Evolutionary conservation across 2,329 filamentous ascomycete species (phyloP).

Genomic region (Fusarium albosuccineum): DNA sequence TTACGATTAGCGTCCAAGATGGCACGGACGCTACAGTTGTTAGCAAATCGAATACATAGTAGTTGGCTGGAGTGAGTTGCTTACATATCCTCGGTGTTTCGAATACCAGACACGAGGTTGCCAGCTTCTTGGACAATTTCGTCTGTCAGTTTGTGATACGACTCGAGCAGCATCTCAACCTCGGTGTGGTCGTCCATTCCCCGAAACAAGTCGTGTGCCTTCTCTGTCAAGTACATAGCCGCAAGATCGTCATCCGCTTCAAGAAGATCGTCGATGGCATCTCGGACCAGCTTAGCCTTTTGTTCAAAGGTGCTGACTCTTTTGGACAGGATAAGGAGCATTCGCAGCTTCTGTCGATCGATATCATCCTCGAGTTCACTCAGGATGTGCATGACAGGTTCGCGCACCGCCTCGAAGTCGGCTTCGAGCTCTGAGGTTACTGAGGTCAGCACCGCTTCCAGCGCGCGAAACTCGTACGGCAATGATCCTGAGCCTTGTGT

Average conservation of each 20-base stretch:
- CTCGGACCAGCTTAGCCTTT: conserved; percentile 91
- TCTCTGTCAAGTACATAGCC: conserved; percentile 95
- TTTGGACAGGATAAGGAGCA: conserved; percentile 94
- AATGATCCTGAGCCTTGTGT: conserved; percentile 70
- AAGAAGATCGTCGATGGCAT: conserved; percentile 93
- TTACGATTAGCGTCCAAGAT: conserved; percentile 99
- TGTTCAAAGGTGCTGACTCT: conserved; percentile 97
- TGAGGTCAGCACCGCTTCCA: conserved; percentile 94
- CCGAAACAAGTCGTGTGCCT: conserved; percentile 78
- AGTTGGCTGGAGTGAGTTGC: conserved; percentile 46
- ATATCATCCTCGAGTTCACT: conserved; percentile 96
- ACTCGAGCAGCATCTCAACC: conserved; percentile 96
- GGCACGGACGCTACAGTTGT: conserved; percentile 80
- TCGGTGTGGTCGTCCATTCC: conserved; percentile 92
- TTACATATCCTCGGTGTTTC: conserved; percentile 98
- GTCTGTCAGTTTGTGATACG: conserved; percentile 97
- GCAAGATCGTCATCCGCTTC: conserved; percentile 97
- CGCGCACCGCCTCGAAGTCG: conserved; percentile 93
- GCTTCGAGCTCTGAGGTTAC: conserved; percentile 92
- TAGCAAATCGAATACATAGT: conserved; percentile 17
- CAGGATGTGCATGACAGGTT: conserved; percentile 90
- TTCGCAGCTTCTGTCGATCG: conserved; percentile 90
- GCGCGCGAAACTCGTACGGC: conserved; percentile 94
- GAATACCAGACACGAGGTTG: conserved; percentile 92
- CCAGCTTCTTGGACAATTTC: conserved; percentile 97